A percentile compares a stretch with the other conserved stretches of the same genome.
Conservation (phyloP, 768 basidiomycete species). For the Mycena polygramma region DNA sequence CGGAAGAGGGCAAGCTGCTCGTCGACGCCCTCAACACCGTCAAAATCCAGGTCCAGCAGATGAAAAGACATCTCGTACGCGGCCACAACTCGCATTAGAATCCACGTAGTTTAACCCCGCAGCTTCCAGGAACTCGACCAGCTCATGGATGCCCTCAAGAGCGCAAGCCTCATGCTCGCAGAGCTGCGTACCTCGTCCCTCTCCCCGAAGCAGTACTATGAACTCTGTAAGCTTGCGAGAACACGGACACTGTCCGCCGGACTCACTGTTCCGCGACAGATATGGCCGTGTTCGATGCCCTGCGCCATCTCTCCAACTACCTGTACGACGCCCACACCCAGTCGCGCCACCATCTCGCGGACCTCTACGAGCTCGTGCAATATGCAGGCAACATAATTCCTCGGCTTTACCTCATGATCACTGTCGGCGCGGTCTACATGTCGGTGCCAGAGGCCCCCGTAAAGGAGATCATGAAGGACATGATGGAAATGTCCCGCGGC, state of each 20-base stretch:
- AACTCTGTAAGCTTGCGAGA: conserved; percentile 78
- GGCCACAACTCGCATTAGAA: conserved; percentile 42
- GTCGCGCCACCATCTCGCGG: conserved; percentile 94
- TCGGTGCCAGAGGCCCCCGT: conserved; percentile 96
- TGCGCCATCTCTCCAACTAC: conserved; percentile 95
- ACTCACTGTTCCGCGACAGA: conserved; percentile 60
- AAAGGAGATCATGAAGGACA: conserved; percentile 99
- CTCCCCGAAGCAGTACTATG: conserved; percentile 98
- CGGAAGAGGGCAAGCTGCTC: conserved; percentile 87
- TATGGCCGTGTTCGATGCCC: conserved; percentile 98
- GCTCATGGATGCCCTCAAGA: conserved; percentile 98
- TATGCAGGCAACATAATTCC: conserved; percentile 98
- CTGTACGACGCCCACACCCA: conserved; percentile 95
- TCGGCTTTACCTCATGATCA: conserved; percentile 97
- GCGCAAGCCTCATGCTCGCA: conserved; percentile 96
- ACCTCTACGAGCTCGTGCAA: conserved; percentile 99
- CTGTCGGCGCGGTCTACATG: conserved; percentile 99
- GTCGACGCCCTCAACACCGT: conserved; percentile 89
- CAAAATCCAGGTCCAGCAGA: conserved; percentile 93
- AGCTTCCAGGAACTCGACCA: conserved; percentile 86
- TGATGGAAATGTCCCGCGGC: conserved; percentile 99
- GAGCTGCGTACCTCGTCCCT: conserved; percentile 94
- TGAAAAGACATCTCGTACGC: conserved; percentile 90
- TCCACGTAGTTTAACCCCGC: conserved; percentile 18
- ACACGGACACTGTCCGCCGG: conserved; percentile 1